These are phyloP conservation scores for Achaetomium macrosporum DNA, from an alignment of 2,329 filamentous ascomycete genomes.

Conservation along the genomic window DNA sequence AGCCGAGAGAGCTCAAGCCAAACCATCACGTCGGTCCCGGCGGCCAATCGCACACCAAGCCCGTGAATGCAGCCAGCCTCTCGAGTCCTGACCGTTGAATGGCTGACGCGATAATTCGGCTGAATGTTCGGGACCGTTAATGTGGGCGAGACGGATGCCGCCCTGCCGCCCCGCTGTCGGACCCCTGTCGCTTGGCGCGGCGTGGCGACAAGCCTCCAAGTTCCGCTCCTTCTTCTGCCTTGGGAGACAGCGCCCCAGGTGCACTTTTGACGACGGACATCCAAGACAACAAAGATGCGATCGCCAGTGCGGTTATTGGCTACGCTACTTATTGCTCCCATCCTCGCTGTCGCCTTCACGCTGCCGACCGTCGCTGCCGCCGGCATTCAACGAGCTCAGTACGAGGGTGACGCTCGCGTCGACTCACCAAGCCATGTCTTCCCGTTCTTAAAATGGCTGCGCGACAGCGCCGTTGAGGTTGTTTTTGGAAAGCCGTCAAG, in stretches of 20 bases:
- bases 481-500: constrained; percentile 43
- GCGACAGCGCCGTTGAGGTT: constrained; percentile 44
- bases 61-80: too few species aligned
- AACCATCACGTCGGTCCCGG: too few species aligned
- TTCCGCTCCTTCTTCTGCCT: neutral
- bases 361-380: constrained; percentile 14
- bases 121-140: too few species aligned
- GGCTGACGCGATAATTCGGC: too few species aligned
- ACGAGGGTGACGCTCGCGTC: constrained; percentile 15
- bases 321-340: constrained; percentile 13
- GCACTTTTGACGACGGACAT: constrained; percentile 2
- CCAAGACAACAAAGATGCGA: constrained; percentile 21
- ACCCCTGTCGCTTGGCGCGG: too few species aligned
- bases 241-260: neutral
- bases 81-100: too few species aligned
- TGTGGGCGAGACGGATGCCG: too few species aligned
- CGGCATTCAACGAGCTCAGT: constrained; percentile 13
- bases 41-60: too few species aligned
- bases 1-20: too few species aligned
- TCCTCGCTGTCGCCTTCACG: constrained; percentile 11
- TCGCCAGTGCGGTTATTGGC: constrained; percentile 7
- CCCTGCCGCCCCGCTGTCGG: too few species aligned
- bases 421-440: constrained; percentile 31
- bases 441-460: constrained; percentile 45
- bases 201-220: too few species aligned